These are phyloP conservation scores for Ophiosphaerella korrae DNA, from an alignment of 2,329 filamentous ascomycete genomes.

Conservation along the genomic window DNA sequence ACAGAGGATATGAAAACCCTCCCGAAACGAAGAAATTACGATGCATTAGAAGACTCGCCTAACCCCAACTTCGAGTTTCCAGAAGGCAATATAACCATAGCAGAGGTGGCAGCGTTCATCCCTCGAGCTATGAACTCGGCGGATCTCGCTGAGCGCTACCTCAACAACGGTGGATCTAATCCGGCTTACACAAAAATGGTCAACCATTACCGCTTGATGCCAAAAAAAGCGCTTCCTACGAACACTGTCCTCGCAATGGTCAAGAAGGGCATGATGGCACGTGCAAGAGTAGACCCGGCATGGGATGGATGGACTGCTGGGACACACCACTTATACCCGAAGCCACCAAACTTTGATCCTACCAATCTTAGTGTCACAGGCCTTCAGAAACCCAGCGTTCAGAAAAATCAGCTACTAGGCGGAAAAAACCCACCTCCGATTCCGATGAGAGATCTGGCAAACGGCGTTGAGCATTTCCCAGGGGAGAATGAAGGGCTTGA, in stretches of 20 bases:
- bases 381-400: conserved; percentile 13
- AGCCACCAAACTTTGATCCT: conserved; percentile 12
- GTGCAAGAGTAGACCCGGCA: conserved; percentile 5
- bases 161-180: conserved; percentile 24
- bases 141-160: conserved; percentile 29
- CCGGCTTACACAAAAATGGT: conserved; percentile 18
- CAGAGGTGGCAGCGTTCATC: conserved; percentile 31
- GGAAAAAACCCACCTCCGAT: conserved; percentile 6
- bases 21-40: not conserved
- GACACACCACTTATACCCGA: conserved; percentile 9
- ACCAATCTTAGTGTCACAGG: conserved; percentile 20
- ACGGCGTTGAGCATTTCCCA: conserved; percentile 19
- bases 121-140: conserved; percentile 27
- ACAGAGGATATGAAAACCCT: not conserved
- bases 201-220: conserved; percentile 22
- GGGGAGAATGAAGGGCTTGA: conserved; percentile 24
- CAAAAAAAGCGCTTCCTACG: conserved; percentile 4
- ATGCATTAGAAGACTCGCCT: conserved; percentile 24
- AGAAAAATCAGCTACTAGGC: not conserved
- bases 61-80: conserved; percentile 23
- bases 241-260: conserved; percentile 28
- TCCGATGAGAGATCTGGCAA: conserved; percentile 20
- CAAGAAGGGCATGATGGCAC: conserved; percentile 18
- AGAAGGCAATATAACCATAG: conserved; percentile 27
- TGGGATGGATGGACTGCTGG: conserved; percentile 23